Base-by-base conservation (phyloP, 805 yeast species). In the Starmerella davenportii region DNA sequence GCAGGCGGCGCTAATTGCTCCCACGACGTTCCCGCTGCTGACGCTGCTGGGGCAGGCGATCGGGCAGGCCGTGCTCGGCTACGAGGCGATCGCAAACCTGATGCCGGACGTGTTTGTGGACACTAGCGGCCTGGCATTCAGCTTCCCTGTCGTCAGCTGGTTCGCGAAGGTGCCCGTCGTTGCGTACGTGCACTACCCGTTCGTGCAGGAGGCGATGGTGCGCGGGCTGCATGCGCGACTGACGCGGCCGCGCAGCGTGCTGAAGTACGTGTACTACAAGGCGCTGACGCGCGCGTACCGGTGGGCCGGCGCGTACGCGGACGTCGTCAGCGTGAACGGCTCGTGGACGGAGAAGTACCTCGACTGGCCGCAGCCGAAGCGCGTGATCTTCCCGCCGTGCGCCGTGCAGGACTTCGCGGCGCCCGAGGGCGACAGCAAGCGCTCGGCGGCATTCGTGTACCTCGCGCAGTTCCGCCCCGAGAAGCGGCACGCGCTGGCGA, bases 381-480 rank as follows among this genome's bases (percentile, higher is more conserved):
- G 60, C 5, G 68, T 76, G 2, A 60, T 85, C 24, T 90, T 80
- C 53, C 98, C 99, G 4, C 95, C 98, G 0, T 80, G 92, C 52
- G 81, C 85, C 3, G 72, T 82, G 5, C 79, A 76, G 48, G 64
- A 63, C 25, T 55, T 69, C 36, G 54, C 60, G 16, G 46, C 48
- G 20, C 46, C 53, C 8, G 43, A 51, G 47, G 38, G 49, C 41
- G 41, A 49, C 41, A 21, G 14, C n/a, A 39, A 50, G 31, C 43
- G 53, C 9, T 24, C 50, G 19, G 35, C 48, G 19, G 30, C 50
- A 20, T 44, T 53, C 15, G 61, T 79, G 16, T 78, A 73, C 40
- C 60, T 90, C 35, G 96, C 95, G 0, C 99, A 90, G 58, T 90
- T 80, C 59, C 71, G 99, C 42, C 90, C 94, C 1, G 99, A 90